Percentiles rank a stretch among this genome's conserved stretches.
phyloP scores from a whole-genome alignment of 2,329 filamentous ascomycete species.

The Cryphonectria radicalis region DNA sequence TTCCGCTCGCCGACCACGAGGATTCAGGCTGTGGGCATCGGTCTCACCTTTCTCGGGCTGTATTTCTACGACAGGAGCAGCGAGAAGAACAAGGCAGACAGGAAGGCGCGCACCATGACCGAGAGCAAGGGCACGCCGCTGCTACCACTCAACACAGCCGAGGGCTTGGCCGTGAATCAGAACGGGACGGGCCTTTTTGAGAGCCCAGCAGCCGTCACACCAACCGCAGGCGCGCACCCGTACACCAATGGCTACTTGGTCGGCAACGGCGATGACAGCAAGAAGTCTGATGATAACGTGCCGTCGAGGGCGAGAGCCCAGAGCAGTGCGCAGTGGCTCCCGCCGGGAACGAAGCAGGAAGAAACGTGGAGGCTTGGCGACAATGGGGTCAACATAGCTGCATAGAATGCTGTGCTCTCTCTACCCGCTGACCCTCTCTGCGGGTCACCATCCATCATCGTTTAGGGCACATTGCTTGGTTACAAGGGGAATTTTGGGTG shows the following conservation, averaged over 20 bases:
- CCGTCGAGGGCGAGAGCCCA: slow-evolving; percentile 44
- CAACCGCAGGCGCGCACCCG: slow-evolving; percentile 37
- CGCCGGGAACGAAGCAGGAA: slow-evolving; percentile 82
- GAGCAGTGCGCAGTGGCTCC: slow-evolving; percentile 67
- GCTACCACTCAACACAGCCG: slow-evolving; percentile 65
- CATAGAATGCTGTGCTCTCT: slow-evolving; percentile 12
- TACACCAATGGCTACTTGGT: slow-evolving; percentile 53
- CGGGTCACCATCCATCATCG: not conserved
- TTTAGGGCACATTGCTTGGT: not conserved
- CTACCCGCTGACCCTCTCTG: not conserved
- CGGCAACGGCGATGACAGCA: slow-evolving; percentile 51
- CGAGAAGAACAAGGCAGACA: slow-evolving; percentile 85
- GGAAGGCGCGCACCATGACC: slow-evolving; percentile 72
- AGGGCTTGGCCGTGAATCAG: slow-evolving; percentile 39
- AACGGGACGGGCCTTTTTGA: slow-evolving; percentile 41
- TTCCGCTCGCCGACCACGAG: slow-evolving; percentile 87
- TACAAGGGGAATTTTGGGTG: not conserved
- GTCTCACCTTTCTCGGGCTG: slow-evolving; percentile 85
- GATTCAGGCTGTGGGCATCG: slow-evolving; percentile 83
- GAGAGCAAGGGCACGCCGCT: slow-evolving; percentile 57
- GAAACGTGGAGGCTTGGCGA: slow-evolving; percentile 71
- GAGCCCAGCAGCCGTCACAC: slow-evolving; percentile 37
- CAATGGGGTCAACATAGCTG: slow-evolving; percentile 31
- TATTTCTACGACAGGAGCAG: slow-evolving; percentile 96
- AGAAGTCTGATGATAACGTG: slow-evolving; percentile 58